These are phyloP conservation scores for Boletus reticulatus DNA, from an alignment of 768 basidiomycete species.

Conservation along the genomic window DNA sequence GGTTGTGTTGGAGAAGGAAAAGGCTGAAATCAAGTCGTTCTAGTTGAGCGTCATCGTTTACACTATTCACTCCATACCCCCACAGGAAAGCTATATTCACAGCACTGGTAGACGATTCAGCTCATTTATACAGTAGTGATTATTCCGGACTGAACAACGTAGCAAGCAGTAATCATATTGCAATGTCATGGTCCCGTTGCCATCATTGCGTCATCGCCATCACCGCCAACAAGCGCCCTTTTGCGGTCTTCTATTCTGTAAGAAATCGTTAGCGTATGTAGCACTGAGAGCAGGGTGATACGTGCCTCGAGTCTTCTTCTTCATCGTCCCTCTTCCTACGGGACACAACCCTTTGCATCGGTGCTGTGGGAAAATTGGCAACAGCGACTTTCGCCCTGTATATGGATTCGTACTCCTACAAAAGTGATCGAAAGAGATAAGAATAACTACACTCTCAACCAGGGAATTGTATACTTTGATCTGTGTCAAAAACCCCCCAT, in stretches of 20 bases:
- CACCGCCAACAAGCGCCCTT: conserved; percentile 35
- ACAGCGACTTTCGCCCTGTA: conserved; percentile 77
- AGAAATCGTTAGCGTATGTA: background rate
- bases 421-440: background rate
- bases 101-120: conserved; percentile 11
- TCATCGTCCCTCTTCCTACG: conserved; percentile 74
- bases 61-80: conserved; percentile 12
- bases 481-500: conserved; percentile 88
- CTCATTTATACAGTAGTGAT: conserved; percentile 27
- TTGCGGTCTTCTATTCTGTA: conserved; percentile 44
- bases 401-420: conserved; percentile 90
- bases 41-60: conserved; percentile 47
- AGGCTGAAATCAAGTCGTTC: conserved; percentile 75
- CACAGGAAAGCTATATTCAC: conserved; percentile 14
- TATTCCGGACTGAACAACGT: conserved; percentile 5
- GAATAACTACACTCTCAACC: background rate
- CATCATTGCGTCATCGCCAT: conserved; percentile 36
- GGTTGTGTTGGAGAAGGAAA: conserved; percentile 80
- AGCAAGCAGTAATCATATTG: background rate
- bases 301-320: conserved; percentile 55
- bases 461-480: conserved; percentile 61
- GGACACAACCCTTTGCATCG: conserved; percentile 41
- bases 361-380: conserved; percentile 49
- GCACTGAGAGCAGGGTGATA: background rate
- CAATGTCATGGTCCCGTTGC: conserved; percentile 25